Percentiles rank a stretch among this genome's conserved stretches.
phyloP scores from a whole-genome alignment of 768 basidiomycete genomes.

The Leccinum imitatum region DNA sequence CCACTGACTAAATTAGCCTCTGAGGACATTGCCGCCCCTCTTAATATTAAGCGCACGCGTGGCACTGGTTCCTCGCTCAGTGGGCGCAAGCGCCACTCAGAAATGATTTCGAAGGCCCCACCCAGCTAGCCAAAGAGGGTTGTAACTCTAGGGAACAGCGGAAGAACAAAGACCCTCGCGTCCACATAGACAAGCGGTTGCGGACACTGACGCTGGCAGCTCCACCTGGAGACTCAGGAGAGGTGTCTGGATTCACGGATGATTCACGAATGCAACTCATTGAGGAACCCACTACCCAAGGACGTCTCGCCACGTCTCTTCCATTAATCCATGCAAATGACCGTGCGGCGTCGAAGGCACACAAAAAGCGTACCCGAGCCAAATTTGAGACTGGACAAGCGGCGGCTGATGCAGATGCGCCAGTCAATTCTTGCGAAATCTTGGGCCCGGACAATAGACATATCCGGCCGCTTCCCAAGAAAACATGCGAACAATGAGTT shows the following conservation, averaged over 20 bases:
- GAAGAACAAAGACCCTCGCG: too few species aligned
- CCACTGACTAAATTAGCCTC: background rate
- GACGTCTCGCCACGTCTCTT: background rate
- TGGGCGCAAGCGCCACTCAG: background rate
- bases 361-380: conserved; percentile 19
- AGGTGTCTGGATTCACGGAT: background rate
- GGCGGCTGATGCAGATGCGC: background rate
- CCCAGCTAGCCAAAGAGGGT: background rate
- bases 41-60: background rate
- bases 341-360: background rate
- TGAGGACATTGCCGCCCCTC: background rate
- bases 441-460: conserved; percentile 20
- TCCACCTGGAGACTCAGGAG: too few species aligned
- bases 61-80: background rate
- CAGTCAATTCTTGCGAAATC: conserved; percentile 3
- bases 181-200: too few species aligned
- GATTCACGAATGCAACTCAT: background rate
- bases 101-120: background rate
- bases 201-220: too few species aligned
- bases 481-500: conserved; percentile 2
- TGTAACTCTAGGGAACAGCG: background rate
- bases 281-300: background rate
- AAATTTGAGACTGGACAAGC: conserved; percentile 17
- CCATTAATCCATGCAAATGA: background rate
- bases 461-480: conserved; percentile 26